A percentile compares a stretch with the other conserved stretches of the same genome.
These are phyloP conservation scores for Apophysomyces ossiformis DNA, from an alignment of 371 early-diverging fungal genomes.

Conservation along the genomic window DNA sequence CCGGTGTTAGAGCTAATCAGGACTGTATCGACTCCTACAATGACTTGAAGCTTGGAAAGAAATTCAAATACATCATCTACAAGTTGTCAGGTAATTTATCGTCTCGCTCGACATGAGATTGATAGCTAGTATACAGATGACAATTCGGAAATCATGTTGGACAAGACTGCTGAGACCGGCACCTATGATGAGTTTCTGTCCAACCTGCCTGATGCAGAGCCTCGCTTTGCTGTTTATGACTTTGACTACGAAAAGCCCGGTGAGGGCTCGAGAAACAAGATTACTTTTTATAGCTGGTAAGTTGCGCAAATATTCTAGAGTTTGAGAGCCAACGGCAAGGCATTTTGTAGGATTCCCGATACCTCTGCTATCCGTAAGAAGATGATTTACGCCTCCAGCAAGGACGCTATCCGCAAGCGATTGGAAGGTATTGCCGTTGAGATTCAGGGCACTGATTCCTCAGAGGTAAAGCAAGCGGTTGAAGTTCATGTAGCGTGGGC, in stretches of 20 bases:
- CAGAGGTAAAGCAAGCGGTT: slow-evolving; percentile 51
- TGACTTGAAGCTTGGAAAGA: slow-evolving; percentile 77
- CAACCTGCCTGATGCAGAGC: slow-evolving; percentile 67
- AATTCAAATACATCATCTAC: slow-evolving; percentile 79
- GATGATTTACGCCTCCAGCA: slow-evolving; percentile 94
- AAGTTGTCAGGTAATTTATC: slow-evolving; percentile 64
- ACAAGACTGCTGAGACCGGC: slow-evolving; percentile 55
- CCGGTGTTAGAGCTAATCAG: slow-evolving; percentile 74
- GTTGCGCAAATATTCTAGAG: slow-evolving; percentile 9
- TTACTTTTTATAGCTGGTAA: slow-evolving; percentile 55
- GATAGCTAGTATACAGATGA: slow-evolving; percentile 38
- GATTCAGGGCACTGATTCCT: slow-evolving; percentile 84
- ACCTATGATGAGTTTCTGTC: slow-evolving; percentile 72
- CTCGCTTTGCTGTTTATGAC: slow-evolving; percentile 88
- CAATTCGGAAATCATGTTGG: slow-evolving; percentile 67
- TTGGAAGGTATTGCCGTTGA: slow-evolving; percentile 80
- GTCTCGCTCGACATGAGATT: not conserved
- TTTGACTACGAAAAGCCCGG: slow-evolving; percentile 72
- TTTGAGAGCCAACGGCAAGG: not conserved
- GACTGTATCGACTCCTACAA: slow-evolving; percentile 66
- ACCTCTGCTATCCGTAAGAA: slow-evolving; percentile 76
- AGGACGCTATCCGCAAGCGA: slow-evolving; percentile 77
- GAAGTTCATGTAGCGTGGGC: not conserved
- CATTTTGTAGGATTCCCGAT: slow-evolving; percentile 81
- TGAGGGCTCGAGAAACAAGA: slow-evolving; percentile 78